Percentiles rank a stretch among this genome's conserved stretches.
phyloP scores from a whole-genome alignment of 306 rosid species.

The Lablab purpureus region DNA sequence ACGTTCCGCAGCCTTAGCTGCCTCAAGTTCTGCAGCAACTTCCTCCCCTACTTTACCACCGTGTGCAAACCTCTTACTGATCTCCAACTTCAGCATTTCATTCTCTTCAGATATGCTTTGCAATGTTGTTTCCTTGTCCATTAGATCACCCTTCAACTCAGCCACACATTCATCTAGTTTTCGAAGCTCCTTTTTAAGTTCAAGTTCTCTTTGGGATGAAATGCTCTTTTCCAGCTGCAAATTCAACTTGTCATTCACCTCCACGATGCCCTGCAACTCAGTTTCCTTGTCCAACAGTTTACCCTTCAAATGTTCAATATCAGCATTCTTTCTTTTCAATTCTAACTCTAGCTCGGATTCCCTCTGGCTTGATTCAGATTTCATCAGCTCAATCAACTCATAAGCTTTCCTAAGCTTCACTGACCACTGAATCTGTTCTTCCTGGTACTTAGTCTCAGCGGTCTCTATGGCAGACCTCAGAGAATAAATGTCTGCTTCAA shows the following conservation, averaged over 20 bases:
- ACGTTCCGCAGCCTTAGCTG: constrained; percentile 61
- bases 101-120: constrained; percentile 79
- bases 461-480: constrained; percentile 67
- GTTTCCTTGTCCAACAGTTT: constrained; percentile 91
- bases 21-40: constrained; percentile 59
- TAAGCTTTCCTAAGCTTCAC: constrained; percentile 67
- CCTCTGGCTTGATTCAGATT: constrained; percentile 57
- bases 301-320: constrained; percentile 74
- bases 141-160: constrained; percentile 66
- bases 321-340: constrained; percentile 57
- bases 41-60: constrained; percentile 51
- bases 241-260: constrained; percentile 83
- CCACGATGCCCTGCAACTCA: constrained; percentile 74
- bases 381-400: constrained; percentile 71
- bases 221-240: constrained; percentile 56
- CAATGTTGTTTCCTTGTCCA: constrained; percentile 82
- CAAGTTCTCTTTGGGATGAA: constrained; percentile 60
- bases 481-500: constrained; percentile 54
- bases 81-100: constrained; percentile 68
- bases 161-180: constrained; percentile 59
- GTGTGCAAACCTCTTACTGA: constrained; percentile 51
- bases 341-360: constrained; percentile 63
- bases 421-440: constrained; percentile 73
- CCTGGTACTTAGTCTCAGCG: constrained; percentile 74
- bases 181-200: constrained; percentile 59